Evolutionary conservation across 768 basidiomycete species (phyloP).

Genomic region (Tylopilus sp.): DNA sequence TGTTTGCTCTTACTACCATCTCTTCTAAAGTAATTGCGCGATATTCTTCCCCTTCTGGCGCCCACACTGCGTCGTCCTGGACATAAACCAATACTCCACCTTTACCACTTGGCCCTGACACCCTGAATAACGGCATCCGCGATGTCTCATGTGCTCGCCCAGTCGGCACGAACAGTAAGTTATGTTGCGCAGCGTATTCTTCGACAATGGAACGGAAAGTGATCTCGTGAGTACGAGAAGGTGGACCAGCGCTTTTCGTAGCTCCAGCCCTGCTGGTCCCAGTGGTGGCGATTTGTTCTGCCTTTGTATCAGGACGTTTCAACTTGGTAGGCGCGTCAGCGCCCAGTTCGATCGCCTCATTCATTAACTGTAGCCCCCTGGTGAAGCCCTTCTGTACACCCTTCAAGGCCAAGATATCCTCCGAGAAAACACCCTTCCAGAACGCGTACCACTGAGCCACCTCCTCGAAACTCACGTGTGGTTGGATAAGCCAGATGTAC

Average conservation of each 20-base stretch:
- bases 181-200: slow-evolving; percentile 79
- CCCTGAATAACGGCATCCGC: slow-evolving; percentile 85
- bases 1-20: slow-evolving; percentile 70
- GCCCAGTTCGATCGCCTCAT: slow-evolving; percentile 86
- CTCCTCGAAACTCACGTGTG: slow-evolving; percentile 83
- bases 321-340: slow-evolving; percentile 67
- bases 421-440: slow-evolving; percentile 82
- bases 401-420: slow-evolving; percentile 58
- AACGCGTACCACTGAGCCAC: slow-evolving; percentile 90
- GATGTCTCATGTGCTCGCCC: slow-evolving; percentile 82
- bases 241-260: slow-evolving; percentile 35
- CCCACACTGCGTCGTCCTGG: slow-evolving; percentile 92
- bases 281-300: slow-evolving; percentile 39
- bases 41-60: slow-evolving; percentile 61
- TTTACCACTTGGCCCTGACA: slow-evolving; percentile 80
- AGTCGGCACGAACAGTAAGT: slow-evolving; percentile 85
- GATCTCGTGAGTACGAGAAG: slow-evolving; percentile 70
- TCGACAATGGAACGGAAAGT: slow-evolving; percentile 94
- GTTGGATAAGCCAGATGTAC: slow-evolving; percentile 91
- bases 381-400: slow-evolving; percentile 80
- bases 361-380: slow-evolving; percentile 89
- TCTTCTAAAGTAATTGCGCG: slow-evolving; percentile 82
- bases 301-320: slow-evolving; percentile 61
- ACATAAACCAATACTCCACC: slow-evolving; percentile 89
- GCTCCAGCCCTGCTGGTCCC: slow-evolving; percentile 28